These are phyloP conservation scores for Colletotrichum salicis DNA, from an alignment of 2,329 filamentous ascomycete genomes.

Conservation along the genomic window DNA sequence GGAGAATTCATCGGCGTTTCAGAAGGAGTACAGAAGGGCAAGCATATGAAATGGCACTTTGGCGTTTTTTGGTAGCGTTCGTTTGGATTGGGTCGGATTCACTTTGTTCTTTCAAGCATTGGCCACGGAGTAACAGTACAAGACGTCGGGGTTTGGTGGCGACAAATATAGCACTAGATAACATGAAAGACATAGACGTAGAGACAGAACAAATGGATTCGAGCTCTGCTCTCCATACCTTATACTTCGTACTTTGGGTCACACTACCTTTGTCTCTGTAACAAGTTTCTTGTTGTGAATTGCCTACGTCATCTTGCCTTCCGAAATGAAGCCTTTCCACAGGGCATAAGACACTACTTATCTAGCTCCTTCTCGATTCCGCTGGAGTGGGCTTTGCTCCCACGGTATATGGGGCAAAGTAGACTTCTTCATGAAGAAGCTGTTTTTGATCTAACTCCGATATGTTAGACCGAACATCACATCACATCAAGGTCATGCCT, in stretches of 20 bases:
- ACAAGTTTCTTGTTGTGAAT: no score
- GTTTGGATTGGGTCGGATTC: neutral
- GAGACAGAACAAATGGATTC: neutral
- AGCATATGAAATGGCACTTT: slow-evolving; percentile 1
- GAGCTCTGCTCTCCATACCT: neutral
- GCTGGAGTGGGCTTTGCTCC: no score
- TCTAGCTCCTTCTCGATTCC: no score
- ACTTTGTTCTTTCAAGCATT: neutral
- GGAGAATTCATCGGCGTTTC: neutral
- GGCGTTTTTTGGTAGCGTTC: slow-evolving; percentile 5
- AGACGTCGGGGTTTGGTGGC: neutral
- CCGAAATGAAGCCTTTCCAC: no score
- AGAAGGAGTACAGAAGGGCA: neutral
- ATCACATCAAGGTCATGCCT: no score
- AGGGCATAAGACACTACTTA: no score
- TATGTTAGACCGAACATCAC: no score
- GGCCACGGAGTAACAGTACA: neutral
- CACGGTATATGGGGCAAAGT: no score
- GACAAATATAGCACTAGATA: neutral
- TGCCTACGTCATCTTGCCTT: no score
- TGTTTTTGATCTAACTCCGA: no score
- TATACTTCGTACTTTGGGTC: neutral
- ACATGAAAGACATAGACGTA: neutral
- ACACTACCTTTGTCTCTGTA: no score
- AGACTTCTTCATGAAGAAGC: no score